Base-by-base conservation (phyloP, 2,329 filamentous ascomycete genomes). In the Ceratocystis lukuohia region DNA sequence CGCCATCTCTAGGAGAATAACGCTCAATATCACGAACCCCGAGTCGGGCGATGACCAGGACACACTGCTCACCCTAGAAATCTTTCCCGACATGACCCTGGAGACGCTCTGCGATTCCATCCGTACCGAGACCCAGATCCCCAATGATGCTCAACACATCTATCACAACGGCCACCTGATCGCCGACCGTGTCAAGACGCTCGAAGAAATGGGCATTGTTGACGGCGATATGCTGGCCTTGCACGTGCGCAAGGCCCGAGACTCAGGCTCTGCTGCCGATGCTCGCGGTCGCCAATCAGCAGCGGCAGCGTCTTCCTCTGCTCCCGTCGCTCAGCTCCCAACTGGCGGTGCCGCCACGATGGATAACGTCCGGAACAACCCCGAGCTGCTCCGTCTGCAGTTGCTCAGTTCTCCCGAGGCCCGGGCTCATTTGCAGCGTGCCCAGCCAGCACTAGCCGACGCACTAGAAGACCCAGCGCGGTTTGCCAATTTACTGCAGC, bases 141-240 rank as follows among this genome's bases (percentile, higher is more conserved):
- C 88, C 33, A 82, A 85, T 20, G 79, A 80, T 57, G 81, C 87
- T 61, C 91, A 96, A 75, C 86, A 91, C 73, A 86, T 97, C 73
- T 95, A 94, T 77, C 88, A 93, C 78, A 95, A 96, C 75, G 94
- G 93, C 70, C 84, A 85, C 70, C 83, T 92, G 53, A 84, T 99
- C 66, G 82, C 80, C 70, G 87, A 91, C 76, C 87, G 92, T 72
- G 77, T 82, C 67, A 88, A 91, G 75, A 96, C 91, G 2, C 83
- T 99, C 73, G 84, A 91, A 70, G 82, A 93, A 72, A 82, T 92
- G 41, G 83, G 88, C 53, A 88, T 99, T 71, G 84, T 80, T 62
- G 90, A 97, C 76, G 91, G 91, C 66, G 94, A 96, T 73, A 92
- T 99, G 89, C 79, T 99, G 70, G 91, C 89, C 37, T 83, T 97